Conservation (phyloP, 1,284 basidiomycete species). For the Mycosarcoma mackinlayi region DNA sequence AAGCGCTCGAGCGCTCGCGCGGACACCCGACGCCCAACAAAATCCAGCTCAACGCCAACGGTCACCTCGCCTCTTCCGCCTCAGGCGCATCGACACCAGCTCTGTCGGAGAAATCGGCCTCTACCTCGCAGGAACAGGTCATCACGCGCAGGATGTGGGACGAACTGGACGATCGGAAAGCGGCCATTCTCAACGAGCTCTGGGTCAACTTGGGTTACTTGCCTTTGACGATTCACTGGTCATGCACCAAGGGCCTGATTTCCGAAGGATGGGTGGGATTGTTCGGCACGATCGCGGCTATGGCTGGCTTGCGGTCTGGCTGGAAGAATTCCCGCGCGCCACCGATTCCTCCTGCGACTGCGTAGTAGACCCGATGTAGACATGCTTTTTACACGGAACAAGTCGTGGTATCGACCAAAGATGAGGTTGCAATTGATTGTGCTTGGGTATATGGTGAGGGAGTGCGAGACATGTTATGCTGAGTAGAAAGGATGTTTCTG, state of each 20-base stretch:
- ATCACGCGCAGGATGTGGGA: conserved; percentile 64
- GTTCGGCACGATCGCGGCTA: conserved; percentile 65
- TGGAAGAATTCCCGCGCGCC: conserved; percentile 60
- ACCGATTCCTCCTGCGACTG: conserved; percentile 22
- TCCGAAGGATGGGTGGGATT: conserved; percentile 64
- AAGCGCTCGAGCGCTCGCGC: conserved; percentile 61
- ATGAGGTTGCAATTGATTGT: not conserved
- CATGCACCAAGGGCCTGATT: conserved; percentile 53
- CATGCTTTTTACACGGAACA: not conserved
- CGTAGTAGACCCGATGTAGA: not conserved
- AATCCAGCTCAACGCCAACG: conserved; percentile 41
- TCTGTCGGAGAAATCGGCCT: conserved; percentile 29
- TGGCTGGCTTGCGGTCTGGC: conserved; percentile 57
- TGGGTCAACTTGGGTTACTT: conserved; percentile 80
- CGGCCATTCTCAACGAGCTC: conserved; percentile 79
- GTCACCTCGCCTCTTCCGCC: not conserved
- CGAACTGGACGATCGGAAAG: conserved; percentile 72
- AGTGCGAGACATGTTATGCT: too few relatives aligned
- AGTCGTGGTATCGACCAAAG: not conserved
- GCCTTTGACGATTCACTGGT: conserved; percentile 84
- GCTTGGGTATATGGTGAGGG: not conserved
- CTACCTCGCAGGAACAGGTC: conserved; percentile 52
- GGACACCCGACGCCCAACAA: conserved; percentile 60
- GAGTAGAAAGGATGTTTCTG: not conserved
- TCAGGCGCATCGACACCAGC: conserved; percentile 6